A percentile compares a stretch with the other conserved stretches of the same genome.
These are phyloP conservation scores for Solanum pennellii DNA, from an alignment of 257 asterid genomes.

Conservation along the genomic window DNA sequence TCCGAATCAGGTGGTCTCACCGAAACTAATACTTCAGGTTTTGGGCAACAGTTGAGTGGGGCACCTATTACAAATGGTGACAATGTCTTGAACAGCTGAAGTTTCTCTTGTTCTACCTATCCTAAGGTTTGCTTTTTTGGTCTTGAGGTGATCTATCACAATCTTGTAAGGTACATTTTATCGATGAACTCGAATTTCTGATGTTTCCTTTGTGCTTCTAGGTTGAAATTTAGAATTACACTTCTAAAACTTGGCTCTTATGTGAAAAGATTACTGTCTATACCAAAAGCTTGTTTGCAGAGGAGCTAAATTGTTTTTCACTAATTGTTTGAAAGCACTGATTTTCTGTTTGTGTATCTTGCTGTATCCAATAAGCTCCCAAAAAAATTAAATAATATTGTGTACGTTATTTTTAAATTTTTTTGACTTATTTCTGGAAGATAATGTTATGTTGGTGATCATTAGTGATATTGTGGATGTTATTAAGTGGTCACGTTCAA, in stretches of 20 bases:
- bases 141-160: background rate
- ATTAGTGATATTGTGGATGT: background rate
- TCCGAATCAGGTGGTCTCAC: slow-evolving; percentile 56
- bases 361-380: background rate
- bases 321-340: background rate
- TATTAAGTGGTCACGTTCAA: background rate
- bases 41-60: slow-evolving; percentile 25
- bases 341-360: background rate
- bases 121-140: background rate
- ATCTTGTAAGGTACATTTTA: background rate
- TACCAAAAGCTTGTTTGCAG: background rate
- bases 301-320: background rate
- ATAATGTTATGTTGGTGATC: background rate
- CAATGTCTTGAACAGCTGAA: background rate
- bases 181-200: background rate
- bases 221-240: background rate
- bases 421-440: background rate
- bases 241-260: background rate
- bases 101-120: background rate
- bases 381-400: background rate
- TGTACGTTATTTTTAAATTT: background rate
- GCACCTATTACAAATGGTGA: slow-evolving; percentile 25
- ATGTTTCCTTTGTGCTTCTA: background rate
- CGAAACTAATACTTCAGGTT: slow-evolving; percentile 19
- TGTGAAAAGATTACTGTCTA: background rate